Conservation (phyloP, 805 yeast species). For the Candida insectorum region DNA sequence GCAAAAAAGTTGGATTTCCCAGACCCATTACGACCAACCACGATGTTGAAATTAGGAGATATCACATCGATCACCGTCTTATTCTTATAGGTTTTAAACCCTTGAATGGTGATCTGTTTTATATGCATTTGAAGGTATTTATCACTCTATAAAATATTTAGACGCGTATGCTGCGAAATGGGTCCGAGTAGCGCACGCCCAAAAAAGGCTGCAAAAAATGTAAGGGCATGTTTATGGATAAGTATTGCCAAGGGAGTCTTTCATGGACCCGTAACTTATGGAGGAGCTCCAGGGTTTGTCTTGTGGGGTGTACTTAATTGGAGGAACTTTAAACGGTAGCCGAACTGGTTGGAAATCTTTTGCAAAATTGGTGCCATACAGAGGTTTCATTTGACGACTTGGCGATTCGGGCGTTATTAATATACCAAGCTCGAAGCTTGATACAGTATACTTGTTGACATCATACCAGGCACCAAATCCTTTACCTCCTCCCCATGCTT, state of each 20-base stretch:
- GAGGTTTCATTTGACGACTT: slow-evolving; percentile 38
- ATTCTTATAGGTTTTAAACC: slow-evolving; percentile 89
- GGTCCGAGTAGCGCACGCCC: too few species aligned
- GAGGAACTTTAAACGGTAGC: slow-evolving; percentile 56
- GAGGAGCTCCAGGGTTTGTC: slow-evolving; percentile 52
- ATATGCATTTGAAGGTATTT: slow-evolving; percentile 42
- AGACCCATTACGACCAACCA: slow-evolving; percentile 87
- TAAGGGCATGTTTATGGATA: too few species aligned
- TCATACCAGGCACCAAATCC: slow-evolving; percentile 12
- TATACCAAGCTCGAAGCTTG: slow-evolving; percentile 40
- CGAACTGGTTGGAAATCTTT: slow-evolving; percentile 30
- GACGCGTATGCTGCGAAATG: too few species aligned
- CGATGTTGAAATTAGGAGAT: slow-evolving; percentile 82
- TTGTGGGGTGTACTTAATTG: slow-evolving; percentile 28
- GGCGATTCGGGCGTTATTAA: slow-evolving; percentile 17
- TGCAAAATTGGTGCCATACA: slow-evolving; percentile 32
- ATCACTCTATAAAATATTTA: too few species aligned
- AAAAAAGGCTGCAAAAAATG: too few species aligned
- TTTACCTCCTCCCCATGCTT: slow-evolving; percentile 69
- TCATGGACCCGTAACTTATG: slow-evolving; percentile 14
- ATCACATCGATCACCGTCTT: slow-evolving; percentile 73
- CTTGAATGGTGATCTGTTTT: slow-evolving; percentile 70
- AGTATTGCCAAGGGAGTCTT: slow-evolving; percentile 25
- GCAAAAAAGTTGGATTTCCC: slow-evolving; percentile 96
- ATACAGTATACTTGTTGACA: slow-evolving; percentile 21